A percentile compares a stretch with the other conserved stretches of the same genome.
phyloP scores from a whole-genome alignment of 140 eudicot genomes.

The Stevia rebaudiana region DNA sequence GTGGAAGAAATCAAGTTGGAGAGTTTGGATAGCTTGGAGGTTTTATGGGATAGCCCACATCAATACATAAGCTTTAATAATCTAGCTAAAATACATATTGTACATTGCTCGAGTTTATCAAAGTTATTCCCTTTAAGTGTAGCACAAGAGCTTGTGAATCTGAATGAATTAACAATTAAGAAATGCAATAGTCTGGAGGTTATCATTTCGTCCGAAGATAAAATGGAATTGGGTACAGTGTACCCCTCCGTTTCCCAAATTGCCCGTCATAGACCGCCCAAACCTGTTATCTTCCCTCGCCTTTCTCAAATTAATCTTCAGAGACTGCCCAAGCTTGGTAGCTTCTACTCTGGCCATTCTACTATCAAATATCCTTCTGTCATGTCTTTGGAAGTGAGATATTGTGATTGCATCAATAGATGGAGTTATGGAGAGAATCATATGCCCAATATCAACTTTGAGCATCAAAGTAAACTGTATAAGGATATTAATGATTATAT shows the following conservation, averaged over 20 bases:
- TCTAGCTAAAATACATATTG: not conserved
- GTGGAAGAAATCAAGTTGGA: not conserved
- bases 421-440: conserved; percentile 10
- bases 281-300: too few species aligned
- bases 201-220: not conserved
- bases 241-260: too few species aligned
- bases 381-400: not conserved
- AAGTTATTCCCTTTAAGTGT: not conserved
- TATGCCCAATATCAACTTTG: not conserved
- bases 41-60: conserved; percentile 8
- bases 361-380: conserved; percentile 10
- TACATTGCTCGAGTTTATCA: not conserved
- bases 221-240: too few species aligned
- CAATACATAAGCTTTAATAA: not conserved
- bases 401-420: not conserved
- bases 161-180: not conserved
- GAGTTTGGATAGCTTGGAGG: not conserved
- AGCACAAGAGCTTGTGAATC: conserved; percentile 6
- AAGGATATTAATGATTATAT: conserved; percentile 1
- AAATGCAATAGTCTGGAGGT: not conserved
- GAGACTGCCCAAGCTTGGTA: not conserved
- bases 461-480: not conserved
- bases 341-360: conserved; percentile 12
- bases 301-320: too few species aligned
- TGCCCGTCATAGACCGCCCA: too few species aligned